Evolutionary conservation across 352 stramenopile species (phyloP).

Genomic region (Globisporangium paddicum): DNA sequence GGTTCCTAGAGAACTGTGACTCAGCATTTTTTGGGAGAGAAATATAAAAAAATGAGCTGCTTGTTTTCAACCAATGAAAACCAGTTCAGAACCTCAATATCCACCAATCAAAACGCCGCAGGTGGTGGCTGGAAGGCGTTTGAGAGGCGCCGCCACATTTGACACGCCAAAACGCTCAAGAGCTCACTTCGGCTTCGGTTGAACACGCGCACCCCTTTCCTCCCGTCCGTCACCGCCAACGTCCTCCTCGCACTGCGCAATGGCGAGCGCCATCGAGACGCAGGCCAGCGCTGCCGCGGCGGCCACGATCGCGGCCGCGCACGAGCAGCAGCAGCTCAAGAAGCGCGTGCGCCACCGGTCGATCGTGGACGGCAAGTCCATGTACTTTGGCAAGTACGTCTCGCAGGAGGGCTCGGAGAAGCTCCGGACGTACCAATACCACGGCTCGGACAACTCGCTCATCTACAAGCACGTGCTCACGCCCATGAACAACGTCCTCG

Average conservation of each 20-base stretch:
- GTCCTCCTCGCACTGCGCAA: background rate
- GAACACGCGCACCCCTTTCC: background rate
- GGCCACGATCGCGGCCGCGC: slow-evolving; percentile 12
- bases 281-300: slow-evolving; percentile 9
- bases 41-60: no score
- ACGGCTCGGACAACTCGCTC: slow-evolving; percentile 81
- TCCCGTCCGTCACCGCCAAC: background rate
- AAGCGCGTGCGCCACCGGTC: slow-evolving; percentile 73
- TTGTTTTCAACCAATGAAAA: no score
- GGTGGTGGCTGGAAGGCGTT: slow-evolving; percentile 1
- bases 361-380: slow-evolving; percentile 68
- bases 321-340: slow-evolving; percentile 38
- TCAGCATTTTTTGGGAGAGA: no score
- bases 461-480: slow-evolving; percentile 86
- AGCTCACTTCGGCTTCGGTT: slow-evolving; percentile 7
- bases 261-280: slow-evolving; percentile 9
- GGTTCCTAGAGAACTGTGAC: no score
- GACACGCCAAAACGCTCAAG: slow-evolving; percentile 4
- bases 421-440: slow-evolving; percentile 83
- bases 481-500: slow-evolving; percentile 82
- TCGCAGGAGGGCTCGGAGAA: slow-evolving; percentile 83
- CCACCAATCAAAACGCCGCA: background rate
- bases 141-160: background rate
- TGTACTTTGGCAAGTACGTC: slow-evolving; percentile 88
- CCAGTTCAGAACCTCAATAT: no score